Conservation (phyloP, 495 filamentous ascomycete genomes). For the Lentithecium fluviatile region DNA sequence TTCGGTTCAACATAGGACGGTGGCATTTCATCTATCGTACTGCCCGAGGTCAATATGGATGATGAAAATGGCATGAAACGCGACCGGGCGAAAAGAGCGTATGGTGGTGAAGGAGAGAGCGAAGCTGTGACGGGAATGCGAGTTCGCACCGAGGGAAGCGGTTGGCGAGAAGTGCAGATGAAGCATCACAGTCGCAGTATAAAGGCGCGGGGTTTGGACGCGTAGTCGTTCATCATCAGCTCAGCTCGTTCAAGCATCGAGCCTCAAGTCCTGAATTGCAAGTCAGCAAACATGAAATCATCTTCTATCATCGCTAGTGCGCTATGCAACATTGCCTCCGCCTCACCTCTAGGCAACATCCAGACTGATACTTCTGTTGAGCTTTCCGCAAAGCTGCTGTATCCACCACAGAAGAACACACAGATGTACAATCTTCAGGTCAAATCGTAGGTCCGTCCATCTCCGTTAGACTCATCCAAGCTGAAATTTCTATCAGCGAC, state of each 20-base stretch:
- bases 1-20: not conserved
- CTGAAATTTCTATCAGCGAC: not conserved
- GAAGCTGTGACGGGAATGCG: no score
- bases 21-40: not conserved
- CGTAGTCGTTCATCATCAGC: not conserved
- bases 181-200: no score
- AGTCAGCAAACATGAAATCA: slow-evolving; percentile 15
- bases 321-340: slow-evolving; percentile 24
- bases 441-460: slow-evolving; percentile 19
- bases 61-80: not conserved
- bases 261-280: not conserved
- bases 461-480: not conserved
- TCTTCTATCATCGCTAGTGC: slow-evolving; percentile 17
- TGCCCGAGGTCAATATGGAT: slow-evolving; percentile 16
- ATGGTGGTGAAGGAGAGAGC: no score
- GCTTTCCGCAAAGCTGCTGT: not conserved
- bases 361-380: no score
- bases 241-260: no score
- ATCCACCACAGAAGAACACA: slow-evolving; percentile 18
- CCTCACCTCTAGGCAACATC: not conserved
- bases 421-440: slow-evolving; percentile 28
- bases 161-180: no score
- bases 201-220: no score
- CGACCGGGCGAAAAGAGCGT: not conserved
- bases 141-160: no score